Percentiles rank a stretch among this genome's conserved stretches.
These are phyloP conservation scores for Saccharata proteae DNA, from an alignment of 2,329 filamentous ascomycete genomes.

Conservation along the genomic window DNA sequence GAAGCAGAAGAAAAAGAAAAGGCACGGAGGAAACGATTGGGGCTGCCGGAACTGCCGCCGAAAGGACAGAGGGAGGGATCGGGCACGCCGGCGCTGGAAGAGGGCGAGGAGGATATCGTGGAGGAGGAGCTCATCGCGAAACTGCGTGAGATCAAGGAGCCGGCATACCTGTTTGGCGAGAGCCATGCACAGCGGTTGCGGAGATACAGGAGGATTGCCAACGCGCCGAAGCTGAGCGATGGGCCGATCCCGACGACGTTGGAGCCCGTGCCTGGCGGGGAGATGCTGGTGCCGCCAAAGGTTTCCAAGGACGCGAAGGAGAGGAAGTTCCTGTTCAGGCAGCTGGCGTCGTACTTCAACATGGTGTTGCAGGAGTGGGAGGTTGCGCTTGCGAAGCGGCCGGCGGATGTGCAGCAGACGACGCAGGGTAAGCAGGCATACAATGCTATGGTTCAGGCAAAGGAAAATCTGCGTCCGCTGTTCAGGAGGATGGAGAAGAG, in stretches of 20 bases:
- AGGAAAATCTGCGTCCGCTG: constrained; percentile 77
- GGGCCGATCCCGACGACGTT: constrained; percentile 83
- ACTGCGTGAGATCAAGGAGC: constrained; percentile 61
- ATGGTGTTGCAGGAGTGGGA: constrained; percentile 91
- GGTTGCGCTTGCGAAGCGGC: constrained; percentile 52
- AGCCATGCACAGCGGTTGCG: constrained; percentile 54
- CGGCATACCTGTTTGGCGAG: constrained; percentile 70
- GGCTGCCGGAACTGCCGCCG: constrained; percentile 59
- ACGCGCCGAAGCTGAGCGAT: constrained; percentile 42
- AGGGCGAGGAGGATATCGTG: constrained; percentile 48
- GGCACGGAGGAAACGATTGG: constrained; percentile 60
- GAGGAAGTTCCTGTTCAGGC: constrained; percentile 64
- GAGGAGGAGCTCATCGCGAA: constrained; percentile 59
- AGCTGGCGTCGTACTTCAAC: constrained; percentile 89
- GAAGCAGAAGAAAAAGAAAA: constrained; percentile 63
- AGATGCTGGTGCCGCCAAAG: constrained; percentile 68
- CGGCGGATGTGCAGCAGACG: constrained; percentile 51
- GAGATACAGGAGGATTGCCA: constrained; percentile 54
- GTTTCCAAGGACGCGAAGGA: constrained; percentile 53
- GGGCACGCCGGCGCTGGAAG: constrained; percentile 26
- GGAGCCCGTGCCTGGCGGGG: constrained; percentile 64
- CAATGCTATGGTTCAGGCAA: constrained; percentile 74
- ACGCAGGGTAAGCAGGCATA: constrained; percentile 72
- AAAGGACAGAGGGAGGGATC: constrained; percentile 35
- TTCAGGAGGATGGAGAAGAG: constrained; percentile 80